Base-by-base conservation (phyloP, 768 basidiomycete species). In the Coprinopsis strossmayeri region DNA sequence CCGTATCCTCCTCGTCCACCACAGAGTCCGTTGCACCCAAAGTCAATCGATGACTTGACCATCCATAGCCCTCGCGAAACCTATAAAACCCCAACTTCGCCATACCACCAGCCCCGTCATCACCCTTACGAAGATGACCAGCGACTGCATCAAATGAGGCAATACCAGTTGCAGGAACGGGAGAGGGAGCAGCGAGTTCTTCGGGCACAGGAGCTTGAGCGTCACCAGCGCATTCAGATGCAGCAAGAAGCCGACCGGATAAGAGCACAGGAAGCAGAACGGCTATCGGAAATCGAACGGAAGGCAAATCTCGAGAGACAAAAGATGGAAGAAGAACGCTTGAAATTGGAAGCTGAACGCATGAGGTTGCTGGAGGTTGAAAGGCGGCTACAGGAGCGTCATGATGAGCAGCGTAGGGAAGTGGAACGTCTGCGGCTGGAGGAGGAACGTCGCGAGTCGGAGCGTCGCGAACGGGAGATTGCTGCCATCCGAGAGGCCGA, bases 61-160 rank as follows among this genome's bases (percentile, higher is more conserved):
- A 5, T 45, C 18, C 43, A 32, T 23, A 39, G 35, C 23, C 53
- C 53, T 26, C 37, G 45, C 30, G 53, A 48, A 20, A n/a, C 46
- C n/a, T 54, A 46, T 47, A 51, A 41, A 17, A 23, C 39, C 24
- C 50, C 35, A 7, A 34, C 49, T 24, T 51, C 34, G 12, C 26
- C 48, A 4, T 46, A 48, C 23, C 35, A 37, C 4, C 51, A 25
- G 5, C 25, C 38, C 20, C 48, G 45, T 9, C 54, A 25, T 3
- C 48, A 40, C 39, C 50, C 47, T 49, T 53, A 49, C 41, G 54
- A 55, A 24, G 50, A 51, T n/a, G 52, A 51, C 43, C 51, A 48
- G 34, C 48, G 39, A 17, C 42, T 45, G 42, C 51, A 18, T 32
- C 55, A 37, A 39, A 37, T 34, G 39, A 48, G 34, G 28, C 43